Conservation (phyloP, 495 filamentous ascomycete genomes). For the Hypoxylon fuscum region DNA sequence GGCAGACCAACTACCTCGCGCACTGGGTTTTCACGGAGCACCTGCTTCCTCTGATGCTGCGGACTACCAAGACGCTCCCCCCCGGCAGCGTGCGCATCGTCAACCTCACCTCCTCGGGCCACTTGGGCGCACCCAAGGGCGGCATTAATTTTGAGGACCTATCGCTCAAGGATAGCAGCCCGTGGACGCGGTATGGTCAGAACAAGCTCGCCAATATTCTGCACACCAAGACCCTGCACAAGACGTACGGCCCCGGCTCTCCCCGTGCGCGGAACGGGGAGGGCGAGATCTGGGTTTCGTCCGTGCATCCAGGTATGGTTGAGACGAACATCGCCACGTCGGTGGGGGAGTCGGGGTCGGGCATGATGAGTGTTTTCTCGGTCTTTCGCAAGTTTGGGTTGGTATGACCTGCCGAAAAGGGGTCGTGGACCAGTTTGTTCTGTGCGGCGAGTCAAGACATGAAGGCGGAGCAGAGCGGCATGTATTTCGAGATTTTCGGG, state of each 20-base stretch:
- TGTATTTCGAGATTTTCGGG: constrained; percentile 43
- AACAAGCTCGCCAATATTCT: constrained; percentile 57
- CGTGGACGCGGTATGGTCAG: constrained; percentile 54
- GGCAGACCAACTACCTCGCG: constrained; percentile 56
- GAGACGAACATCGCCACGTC: constrained; percentile 47
- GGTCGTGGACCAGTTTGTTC: constrained; percentile 51
- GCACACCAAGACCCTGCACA: constrained; percentile 46
- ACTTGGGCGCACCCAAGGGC: constrained; percentile 42
- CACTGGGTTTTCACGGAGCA: constrained; percentile 56
- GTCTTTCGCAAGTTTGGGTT: constrained; percentile 38
- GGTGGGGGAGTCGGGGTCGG: constrained; percentile 25
- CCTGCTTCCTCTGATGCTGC: constrained; percentile 49
- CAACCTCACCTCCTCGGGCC: constrained; percentile 51
- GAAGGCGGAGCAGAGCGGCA: constrained; percentile 50
- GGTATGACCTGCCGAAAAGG: constrained; percentile 46
- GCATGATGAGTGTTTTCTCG: constrained; percentile 34
- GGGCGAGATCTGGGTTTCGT: constrained; percentile 51
- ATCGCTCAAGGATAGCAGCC: constrained; percentile 29
- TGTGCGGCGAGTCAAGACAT: constrained; percentile 53
- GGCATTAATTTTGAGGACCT: constrained; percentile 43
- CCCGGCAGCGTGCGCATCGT: constrained; percentile 50
- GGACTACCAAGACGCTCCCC: constrained; percentile 35
- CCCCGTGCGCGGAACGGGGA: constrained; percentile 34
- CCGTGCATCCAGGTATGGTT: constrained; percentile 57
- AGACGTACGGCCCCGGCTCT: constrained; percentile 50